These are phyloP conservation scores for Lasiodiplodia gonubiensis DNA, from an alignment of 2,329 filamentous ascomycete genomes.

Conservation along the genomic window DNA sequence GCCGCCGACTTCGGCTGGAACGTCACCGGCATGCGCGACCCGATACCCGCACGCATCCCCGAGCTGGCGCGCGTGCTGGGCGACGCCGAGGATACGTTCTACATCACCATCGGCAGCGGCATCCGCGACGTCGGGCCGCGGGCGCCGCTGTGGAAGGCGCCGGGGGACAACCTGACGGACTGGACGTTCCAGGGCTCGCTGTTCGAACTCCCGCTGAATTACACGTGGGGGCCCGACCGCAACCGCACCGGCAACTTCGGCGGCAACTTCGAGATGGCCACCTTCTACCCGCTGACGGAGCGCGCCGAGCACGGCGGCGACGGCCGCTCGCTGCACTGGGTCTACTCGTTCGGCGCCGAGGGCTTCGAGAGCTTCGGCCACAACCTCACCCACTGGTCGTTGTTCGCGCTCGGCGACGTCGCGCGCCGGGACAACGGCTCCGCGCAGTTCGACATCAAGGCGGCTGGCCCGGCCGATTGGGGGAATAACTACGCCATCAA, in stretches of 20 bases:
- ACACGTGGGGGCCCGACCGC: constrained; percentile 1
- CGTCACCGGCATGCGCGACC: constrained; percentile 50
- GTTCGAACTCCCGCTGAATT: constrained; percentile 34
- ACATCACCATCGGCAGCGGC: constrained; percentile 53
- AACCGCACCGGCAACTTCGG: constrained; percentile 50
- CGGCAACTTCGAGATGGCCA: constrained; percentile 51
- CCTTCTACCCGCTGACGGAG: constrained; percentile 25
- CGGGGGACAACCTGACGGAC: constrained; percentile 50
- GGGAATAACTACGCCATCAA: constrained; percentile 54
- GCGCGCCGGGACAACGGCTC: constrained; percentile 52
- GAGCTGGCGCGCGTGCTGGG: constrained; percentile 52
- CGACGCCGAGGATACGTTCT: constrained; percentile 52
- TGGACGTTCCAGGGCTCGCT: constrained; percentile 56
- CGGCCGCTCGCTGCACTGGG: not conserved
- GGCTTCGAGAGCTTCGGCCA: constrained; percentile 30
- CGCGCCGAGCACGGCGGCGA: not conserved
- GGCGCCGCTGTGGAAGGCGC: constrained; percentile 55
- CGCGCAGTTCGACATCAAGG: constrained; percentile 51
- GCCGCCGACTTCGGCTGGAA: constrained; percentile 54
- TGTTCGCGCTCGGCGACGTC: constrained; percentile 54
- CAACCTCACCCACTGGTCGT: constrained; percentile 48
- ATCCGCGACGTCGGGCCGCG: constrained; percentile 55
- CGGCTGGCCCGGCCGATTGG: constrained; percentile 53
- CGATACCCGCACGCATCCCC: constrained; percentile 47
- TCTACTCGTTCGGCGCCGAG: not conserved